A percentile compares a stretch with the other conserved stretches of the same genome.
These are phyloP conservation scores for Manihot esculenta DNA, from an alignment of 441 rosid genomes.

Conservation along the genomic window DNA sequence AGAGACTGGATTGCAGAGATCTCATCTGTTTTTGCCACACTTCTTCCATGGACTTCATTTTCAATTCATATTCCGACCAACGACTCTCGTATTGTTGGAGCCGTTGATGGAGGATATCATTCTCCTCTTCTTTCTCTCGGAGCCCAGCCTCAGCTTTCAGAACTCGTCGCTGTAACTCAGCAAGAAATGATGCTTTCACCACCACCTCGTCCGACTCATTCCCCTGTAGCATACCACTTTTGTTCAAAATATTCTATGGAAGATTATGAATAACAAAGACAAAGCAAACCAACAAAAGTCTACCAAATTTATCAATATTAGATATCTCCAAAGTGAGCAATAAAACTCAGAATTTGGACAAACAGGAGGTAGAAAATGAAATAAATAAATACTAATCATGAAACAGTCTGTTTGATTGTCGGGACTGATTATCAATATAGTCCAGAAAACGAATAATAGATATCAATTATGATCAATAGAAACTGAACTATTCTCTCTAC, in stretches of 20 bases:
- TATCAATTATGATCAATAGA: too few species aligned
- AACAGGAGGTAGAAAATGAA: neutral
- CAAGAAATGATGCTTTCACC: slow-evolving; percentile 87
- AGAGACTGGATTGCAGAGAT: slow-evolving; percentile 92
- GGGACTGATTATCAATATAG: neutral
- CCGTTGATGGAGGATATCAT: slow-evolving; percentile 88
- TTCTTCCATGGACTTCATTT: slow-evolving; percentile 99
- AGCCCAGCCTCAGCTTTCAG: slow-evolving; percentile 86
- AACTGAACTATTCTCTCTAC: neutral
- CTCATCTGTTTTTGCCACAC: slow-evolving; percentile 99
- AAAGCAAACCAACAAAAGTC: too few species aligned
- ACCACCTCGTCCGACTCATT: slow-evolving; percentile 79
- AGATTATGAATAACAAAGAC: neutral
- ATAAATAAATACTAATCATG: neutral
- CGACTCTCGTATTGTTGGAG: slow-evolving; percentile 94
- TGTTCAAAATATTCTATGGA: slow-evolving; percentile 10
- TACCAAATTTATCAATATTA: neutral
- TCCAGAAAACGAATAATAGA: too few species aligned
- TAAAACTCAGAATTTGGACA: neutral
- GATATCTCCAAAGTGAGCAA: neutral
- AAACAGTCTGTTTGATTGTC: neutral
- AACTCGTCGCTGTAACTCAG: slow-evolving; percentile 88
- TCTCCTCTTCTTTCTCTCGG: slow-evolving; percentile 94
- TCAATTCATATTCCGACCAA: slow-evolving; percentile 93
- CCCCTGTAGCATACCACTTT: slow-evolving; percentile 34